Conservation (phyloP, 371 early-diverging fungal species). For the Choanephora cucurbitarum region DNA sequence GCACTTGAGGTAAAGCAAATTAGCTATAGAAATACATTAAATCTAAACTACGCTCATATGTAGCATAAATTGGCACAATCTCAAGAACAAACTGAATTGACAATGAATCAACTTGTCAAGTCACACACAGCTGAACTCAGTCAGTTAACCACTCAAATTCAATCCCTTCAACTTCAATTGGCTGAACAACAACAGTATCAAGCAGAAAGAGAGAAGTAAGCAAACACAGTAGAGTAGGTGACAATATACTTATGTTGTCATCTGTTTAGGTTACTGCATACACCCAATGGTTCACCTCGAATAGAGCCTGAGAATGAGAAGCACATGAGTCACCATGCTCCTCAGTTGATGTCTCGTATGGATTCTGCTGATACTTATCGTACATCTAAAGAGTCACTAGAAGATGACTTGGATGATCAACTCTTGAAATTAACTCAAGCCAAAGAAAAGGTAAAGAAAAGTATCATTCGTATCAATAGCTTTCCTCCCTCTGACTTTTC, state of each 20-base stretch:
- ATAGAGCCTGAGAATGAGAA: constrained; percentile 9
- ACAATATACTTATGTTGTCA: neutral
- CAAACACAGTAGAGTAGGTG: no score
- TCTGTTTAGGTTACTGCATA: constrained; percentile 16
- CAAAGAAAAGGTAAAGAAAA: constrained; percentile 28
- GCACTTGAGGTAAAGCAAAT: constrained; percentile 5
- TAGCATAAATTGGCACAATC: constrained; percentile 11
- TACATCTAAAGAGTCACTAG: constrained; percentile 9
- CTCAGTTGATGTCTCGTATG: neutral
- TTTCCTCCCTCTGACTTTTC: no score
- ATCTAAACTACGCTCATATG: no score
- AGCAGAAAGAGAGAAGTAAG: constrained; percentile 9
- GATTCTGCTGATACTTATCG: constrained; percentile 1
- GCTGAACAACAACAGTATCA: constrained; percentile 10
- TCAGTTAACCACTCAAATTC: constrained; percentile 5
- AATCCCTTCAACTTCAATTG: no score
- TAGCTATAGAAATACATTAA: no score
- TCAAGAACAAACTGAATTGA: constrained; percentile 14
- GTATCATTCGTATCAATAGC: no score
- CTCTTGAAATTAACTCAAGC: constrained; percentile 26
- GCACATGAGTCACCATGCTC: neutral
- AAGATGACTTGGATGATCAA: constrained; percentile 28
- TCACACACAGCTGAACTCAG: constrained; percentile 13
- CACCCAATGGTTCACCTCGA: constrained; percentile 26
- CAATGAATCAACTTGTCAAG: constrained; percentile 22